Conservation (phyloP, 768 basidiomycete genomes). For the Serendipita sp. region DNA sequence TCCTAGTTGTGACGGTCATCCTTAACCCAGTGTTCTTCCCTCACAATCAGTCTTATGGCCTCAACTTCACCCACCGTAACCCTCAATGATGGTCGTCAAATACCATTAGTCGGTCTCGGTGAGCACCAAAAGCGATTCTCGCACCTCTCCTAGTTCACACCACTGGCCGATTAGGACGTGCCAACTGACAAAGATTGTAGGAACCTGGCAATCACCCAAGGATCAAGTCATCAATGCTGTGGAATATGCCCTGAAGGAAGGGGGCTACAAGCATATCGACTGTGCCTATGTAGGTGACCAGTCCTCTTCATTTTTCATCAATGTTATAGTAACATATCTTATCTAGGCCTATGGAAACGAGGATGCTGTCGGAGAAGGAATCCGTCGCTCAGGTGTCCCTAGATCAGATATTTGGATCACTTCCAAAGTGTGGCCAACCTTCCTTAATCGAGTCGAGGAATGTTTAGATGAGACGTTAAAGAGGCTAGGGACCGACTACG, state of each 20-base stretch:
- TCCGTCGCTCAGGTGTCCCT: constrained; percentile 41
- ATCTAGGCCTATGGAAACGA: constrained; percentile 31
- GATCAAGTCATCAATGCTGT: not conserved
- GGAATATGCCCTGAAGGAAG: not conserved
- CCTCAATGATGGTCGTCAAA: not conserved
- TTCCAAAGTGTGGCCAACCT: constrained; percentile 21
- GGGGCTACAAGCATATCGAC: constrained; percentile 52
- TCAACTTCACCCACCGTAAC: not conserved
- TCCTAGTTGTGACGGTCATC: too few species aligned
- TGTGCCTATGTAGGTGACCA: constrained; percentile 40
- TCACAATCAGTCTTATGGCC: not conserved
- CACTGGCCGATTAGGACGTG: not conserved
- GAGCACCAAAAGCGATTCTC: too few species aligned
- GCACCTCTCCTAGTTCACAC: too few species aligned
- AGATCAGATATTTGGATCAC: constrained; percentile 55
- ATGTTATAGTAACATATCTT: not conserved
- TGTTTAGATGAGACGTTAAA: constrained; percentile 48
- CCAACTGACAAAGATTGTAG: not conserved
- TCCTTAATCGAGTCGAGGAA: constrained; percentile 28
- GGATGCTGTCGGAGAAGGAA: constrained; percentile 47
- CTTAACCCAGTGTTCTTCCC: too few species aligned
- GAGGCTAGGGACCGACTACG: constrained; percentile 47
- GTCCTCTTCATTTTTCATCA: not conserved
- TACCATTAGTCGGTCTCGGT: not conserved
- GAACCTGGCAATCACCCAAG: not conserved